Evolutionary conservation across 2,329 filamentous ascomycete genomes (phyloP).

Genomic region (Nothopassalora personata): DNA sequence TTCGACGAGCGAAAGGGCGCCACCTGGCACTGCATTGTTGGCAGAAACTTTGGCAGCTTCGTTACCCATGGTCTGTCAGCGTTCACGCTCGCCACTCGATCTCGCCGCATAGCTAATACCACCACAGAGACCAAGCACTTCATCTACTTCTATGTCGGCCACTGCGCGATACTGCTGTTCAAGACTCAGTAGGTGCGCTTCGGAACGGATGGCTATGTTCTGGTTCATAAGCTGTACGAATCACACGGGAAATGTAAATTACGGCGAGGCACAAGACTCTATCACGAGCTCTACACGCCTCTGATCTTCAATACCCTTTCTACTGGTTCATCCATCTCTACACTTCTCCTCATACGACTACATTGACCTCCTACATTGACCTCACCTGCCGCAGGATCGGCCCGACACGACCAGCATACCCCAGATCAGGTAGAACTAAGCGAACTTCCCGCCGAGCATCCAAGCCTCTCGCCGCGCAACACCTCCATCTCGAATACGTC

Average conservation of each 20-base stretch:
- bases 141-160: conserved; percentile 99
- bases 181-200: conserved; percentile 74
- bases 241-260: not conserved
- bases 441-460: conserved; percentile 1
- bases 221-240: not conserved
- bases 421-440: conserved; percentile 4
- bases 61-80: conserved; percentile 79
- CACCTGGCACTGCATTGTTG: conserved; percentile 99
- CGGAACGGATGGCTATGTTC: not conserved
- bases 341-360: not conserved
- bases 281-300: conserved; percentile 1
- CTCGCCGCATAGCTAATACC: conserved; percentile 17
- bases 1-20: conserved; percentile 96
- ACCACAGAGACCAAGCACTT: conserved; percentile 93
- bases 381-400: not conserved
- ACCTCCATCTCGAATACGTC: conserved; percentile 5
- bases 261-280: not conserved
- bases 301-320: not conserved
- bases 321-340: not conserved
- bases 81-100: not conserved
- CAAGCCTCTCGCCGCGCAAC: conserved; percentile 10
- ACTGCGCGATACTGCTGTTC: conserved; percentile 96
- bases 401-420: not conserved
- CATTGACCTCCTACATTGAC: no score
- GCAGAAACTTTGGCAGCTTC: conserved; percentile 97